Base-by-base conservation (phyloP, 495 filamentous ascomycete species). In the Parathielavia hyrcaniae region DNA sequence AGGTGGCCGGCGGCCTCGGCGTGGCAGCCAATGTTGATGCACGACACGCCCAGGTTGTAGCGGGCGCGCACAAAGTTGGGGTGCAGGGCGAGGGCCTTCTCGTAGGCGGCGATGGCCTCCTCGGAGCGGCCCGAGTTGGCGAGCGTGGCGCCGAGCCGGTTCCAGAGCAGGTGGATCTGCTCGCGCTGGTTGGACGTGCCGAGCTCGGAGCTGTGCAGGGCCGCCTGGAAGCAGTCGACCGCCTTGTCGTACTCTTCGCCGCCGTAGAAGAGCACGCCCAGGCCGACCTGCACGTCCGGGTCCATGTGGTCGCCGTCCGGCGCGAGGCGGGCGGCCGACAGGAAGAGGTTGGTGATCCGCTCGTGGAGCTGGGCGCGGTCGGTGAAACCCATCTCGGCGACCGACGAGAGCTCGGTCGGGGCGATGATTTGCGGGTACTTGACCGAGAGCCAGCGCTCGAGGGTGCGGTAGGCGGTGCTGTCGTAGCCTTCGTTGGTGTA, bases 401-500 rank as follows among this genome's bases (percentile, higher is more conserved):
- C 79, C 0, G 81, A 79, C 26, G 86, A 84, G 10, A 96, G 77
- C 38, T 88, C 78, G 39, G 77, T 72, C 4, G 84, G 84, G 20
- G 80, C 65, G 67, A 92, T 82, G 65, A 96, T 81, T 14, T 81
- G 71, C 9, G 93, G 93, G 72, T 98, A 98, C 71, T 93, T 96
- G 71, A 87, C 81, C 12, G 87, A 84, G 48, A 99, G 82, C 93
- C 93, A 99, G 63, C 91, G 88, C 75, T 99, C 95, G 16, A 99
- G 81, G 17, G 91, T 96, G 30, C 92, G 88, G 77, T 97, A 99
- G 58, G 93, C 95, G 20, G 90, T 92, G 61, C 85, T 89, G 69
- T 97, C 93, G 76, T 97, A 97, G 59, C 92, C 93, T 72, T 99
- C 93, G 75, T 99, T 99, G 36, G 95, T 97, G 72, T 97, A 99